Conservation (phyloP, 306 rosid genomes). For the Luffa acutangula region DNA sequence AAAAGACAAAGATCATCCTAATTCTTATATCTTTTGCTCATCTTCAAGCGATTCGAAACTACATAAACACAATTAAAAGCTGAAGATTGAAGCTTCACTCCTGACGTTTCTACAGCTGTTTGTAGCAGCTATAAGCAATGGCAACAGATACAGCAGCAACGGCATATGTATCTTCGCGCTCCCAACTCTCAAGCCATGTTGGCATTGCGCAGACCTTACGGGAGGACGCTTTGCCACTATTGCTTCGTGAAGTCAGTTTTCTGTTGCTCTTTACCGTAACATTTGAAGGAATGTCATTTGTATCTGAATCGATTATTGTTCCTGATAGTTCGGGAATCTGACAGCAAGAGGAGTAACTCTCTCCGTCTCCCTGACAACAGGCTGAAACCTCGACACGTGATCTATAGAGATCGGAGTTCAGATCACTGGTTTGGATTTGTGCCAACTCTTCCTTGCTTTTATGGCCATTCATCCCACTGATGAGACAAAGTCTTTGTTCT, state of each 20-base stretch:
- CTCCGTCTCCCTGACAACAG: conserved; percentile 53
- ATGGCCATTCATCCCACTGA: conserved; percentile 24
- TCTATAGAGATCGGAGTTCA: conserved; percentile 5
- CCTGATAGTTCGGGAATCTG: conserved; percentile 28
- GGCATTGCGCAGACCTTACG: conserved; percentile 54
- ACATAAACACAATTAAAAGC: neutral
- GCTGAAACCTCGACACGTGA: conserved; percentile 22
- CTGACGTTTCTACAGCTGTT: conserved; percentile 22
- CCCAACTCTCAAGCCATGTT: conserved; percentile 81
- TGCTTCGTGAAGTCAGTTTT: conserved; percentile 28
- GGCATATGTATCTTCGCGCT: conserved; percentile 75
- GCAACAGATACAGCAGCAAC: conserved; percentile 77
- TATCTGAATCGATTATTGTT: conserved; percentile 21
- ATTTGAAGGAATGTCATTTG: conserved; percentile 28
- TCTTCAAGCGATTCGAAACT: neutral
- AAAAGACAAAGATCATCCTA: neutral
- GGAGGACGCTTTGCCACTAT: conserved; percentile 38
- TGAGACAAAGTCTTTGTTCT: conserved; percentile 45
- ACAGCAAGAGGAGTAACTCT: conserved; percentile 29
- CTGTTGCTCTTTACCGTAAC: conserved; percentile 24
- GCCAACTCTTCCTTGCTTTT: conserved; percentile 14
- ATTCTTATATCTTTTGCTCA: neutral
- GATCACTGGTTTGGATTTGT: conserved; percentile 13
- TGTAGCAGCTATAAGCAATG: conserved; percentile 79
- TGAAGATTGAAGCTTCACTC: neutral